phyloP scores from a whole-genome alignment of 2,329 filamentous ascomycete genomes.

The Diaporthe citrichinensis region DNA sequence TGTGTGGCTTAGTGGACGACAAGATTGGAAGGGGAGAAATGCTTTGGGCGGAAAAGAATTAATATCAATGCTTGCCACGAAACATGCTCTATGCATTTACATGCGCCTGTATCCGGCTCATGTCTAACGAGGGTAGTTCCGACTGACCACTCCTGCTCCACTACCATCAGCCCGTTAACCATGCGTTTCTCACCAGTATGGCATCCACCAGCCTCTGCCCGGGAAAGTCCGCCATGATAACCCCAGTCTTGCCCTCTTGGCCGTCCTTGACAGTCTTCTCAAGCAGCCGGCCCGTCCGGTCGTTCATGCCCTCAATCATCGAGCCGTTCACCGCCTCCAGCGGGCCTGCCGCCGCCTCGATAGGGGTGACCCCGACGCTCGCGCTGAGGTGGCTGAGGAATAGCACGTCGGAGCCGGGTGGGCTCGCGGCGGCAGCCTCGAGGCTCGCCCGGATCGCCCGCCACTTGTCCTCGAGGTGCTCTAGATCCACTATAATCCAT shows the following conservation, averaged over 20 bases:
- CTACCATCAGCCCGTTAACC: slow-evolving; percentile 42
- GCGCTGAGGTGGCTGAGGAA: slow-evolving; percentile 64
- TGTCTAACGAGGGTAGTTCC: neutral
- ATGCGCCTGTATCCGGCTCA: neutral
- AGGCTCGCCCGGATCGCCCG: slow-evolving; percentile 58
- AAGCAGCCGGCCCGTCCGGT: slow-evolving; percentile 62
- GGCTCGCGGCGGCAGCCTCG: slow-evolving; percentile 55
- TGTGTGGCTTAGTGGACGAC: neutral
- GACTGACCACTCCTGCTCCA: neutral
- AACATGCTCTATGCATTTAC: neutral
- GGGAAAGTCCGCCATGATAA: slow-evolving; percentile 65
- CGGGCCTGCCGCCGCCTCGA: slow-evolving; percentile 65
- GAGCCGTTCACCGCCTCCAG: slow-evolving; percentile 51
- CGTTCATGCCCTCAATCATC: slow-evolving; percentile 62
- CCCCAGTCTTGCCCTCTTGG: slow-evolving; percentile 53
- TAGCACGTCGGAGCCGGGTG: slow-evolving; percentile 46
- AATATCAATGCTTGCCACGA: neutral
- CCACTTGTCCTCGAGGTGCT: slow-evolving; percentile 63
- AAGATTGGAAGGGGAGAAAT: too few species aligned
- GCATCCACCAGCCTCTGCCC: slow-evolving; percentile 58
- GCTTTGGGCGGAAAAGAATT: neutral
- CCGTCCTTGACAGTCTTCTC: slow-evolving; percentile 35
- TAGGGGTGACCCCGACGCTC: slow-evolving; percentile 62
- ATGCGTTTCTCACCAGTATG: slow-evolving; percentile 58
- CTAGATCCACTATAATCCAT: slow-evolving; percentile 60